Base-by-base conservation (phyloP, 805 yeast species). In the Zygoascus ofunaensis region DNA sequence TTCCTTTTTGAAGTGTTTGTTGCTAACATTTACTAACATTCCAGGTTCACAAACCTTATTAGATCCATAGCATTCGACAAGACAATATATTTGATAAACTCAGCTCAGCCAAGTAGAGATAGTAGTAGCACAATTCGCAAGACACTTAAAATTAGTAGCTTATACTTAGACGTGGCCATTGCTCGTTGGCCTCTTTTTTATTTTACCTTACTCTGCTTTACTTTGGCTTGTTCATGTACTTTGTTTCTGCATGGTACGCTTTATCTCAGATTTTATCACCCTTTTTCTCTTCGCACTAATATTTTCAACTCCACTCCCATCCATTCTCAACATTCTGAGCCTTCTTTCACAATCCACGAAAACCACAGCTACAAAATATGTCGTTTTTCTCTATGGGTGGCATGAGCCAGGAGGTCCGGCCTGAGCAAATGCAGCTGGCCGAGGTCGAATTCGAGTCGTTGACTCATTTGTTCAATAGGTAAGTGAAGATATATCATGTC, bases 341-440 rank as follows among this genome's bases (percentile, higher is more conserved):
- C n/a, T n/a, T n/a, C n/a, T n/a, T n/a, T n/a, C n/a, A n/a, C n/a
- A n/a, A n/a, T n/a, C n/a, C n/a, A n/a, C n/a, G n/a, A n/a, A n/a
- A n/a, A n/a, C n/a, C n/a, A n/a, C n/a, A n/a, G n/a, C n/a, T n/a
- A n/a, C n/a, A n/a, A n/a, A n/a, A n/a, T n/a, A 63, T 63, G 68
- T 63, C 68, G 38, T 52, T 62, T 38, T 62, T 53, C 43, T 47
- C 52, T 44, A 57, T 62, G 54, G 57, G 62, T 42, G 26, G 49
- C 34, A 56, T 51, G 50, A 43, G 54, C 35, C 48, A 54, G 47
- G 63, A 63, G 45, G 55, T 64, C 42, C 56, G 58, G 45, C 56
- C 52, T 12, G 59, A 49, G 41, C 50, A 54, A 19, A 35, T 64
- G 46, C 48, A 52, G 51, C 45, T 55, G 47, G 69, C 69, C n/a